Conservation (phyloP, 2,329 filamentous ascomycete genomes). For the Aspergillus nomiae region DNA sequence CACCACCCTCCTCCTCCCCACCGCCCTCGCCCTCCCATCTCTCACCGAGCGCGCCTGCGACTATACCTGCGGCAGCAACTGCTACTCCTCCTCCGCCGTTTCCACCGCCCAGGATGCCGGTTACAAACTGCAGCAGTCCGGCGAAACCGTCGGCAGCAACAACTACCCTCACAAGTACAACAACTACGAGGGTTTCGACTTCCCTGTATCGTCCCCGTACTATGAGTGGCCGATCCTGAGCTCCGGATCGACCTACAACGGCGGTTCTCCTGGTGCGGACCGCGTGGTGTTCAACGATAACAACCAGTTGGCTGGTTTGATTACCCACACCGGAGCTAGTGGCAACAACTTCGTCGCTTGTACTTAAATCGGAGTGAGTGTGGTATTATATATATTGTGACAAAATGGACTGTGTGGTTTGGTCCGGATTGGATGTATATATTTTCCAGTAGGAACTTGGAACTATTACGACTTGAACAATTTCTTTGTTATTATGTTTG, state of each 20-base stretch:
- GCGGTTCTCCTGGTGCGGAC: slow-evolving; percentile 66
- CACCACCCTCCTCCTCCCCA: slow-evolving; percentile 23
- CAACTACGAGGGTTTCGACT: slow-evolving; percentile 65
- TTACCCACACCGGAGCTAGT: slow-evolving; percentile 71
- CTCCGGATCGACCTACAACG: slow-evolving; percentile 54
- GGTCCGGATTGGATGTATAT: neutral
- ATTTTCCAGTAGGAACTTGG: neutral
- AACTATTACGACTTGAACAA: too few species aligned
- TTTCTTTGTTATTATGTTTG: too few species aligned
- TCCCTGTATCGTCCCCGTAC: slow-evolving; percentile 59
- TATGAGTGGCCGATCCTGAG: slow-evolving; percentile 64
- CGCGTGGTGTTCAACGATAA: slow-evolving; percentile 64
- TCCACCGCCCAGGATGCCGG: slow-evolving; percentile 54
- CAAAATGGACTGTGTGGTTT: neutral
- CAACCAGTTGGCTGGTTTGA: slow-evolving; percentile 62
- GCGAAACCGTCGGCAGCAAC: slow-evolving; percentile 37
- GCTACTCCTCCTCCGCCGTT: slow-evolving; percentile 55
- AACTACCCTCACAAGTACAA: slow-evolving; percentile 63
- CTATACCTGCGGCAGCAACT: slow-evolving; percentile 56
- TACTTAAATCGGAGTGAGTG: slow-evolving; percentile 7
- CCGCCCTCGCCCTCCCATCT: slow-evolving; percentile 27
- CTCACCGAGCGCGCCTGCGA: slow-evolving; percentile 44
- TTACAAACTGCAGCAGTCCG: slow-evolving; percentile 51
- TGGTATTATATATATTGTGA: neutral
- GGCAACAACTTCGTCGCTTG: slow-evolving; percentile 71